These are phyloP conservation scores for Phaeotremella skinneri DNA, from an alignment of 768 basidiomycete genomes.

Conservation along the genomic window DNA sequence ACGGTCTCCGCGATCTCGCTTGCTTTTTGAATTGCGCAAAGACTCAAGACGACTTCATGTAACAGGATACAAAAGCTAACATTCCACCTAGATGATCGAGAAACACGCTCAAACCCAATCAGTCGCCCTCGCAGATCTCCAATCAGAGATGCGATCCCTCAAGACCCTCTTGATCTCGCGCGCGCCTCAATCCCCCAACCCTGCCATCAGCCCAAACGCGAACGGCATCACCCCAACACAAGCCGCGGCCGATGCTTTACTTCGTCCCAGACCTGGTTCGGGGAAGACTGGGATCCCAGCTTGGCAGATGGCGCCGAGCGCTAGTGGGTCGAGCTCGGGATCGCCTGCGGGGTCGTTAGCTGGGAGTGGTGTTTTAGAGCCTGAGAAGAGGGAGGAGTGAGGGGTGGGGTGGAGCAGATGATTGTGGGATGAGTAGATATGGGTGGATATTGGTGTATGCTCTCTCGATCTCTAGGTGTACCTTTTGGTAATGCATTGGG, in stretches of 20 bases:
- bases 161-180: slow-evolving; percentile 82
- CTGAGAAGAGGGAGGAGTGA: slow-evolving; percentile 16
- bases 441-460: too few relatives aligned
- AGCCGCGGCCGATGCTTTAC: slow-evolving; percentile 45
- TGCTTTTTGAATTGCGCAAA: background rate
- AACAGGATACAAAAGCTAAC: background rate
- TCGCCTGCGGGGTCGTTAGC: slow-evolving; percentile 15
- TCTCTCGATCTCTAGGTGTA: too few relatives aligned
- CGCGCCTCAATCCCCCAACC: slow-evolving; percentile 56
- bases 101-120: slow-evolving; percentile 83
- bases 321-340: slow-evolving; percentile 6
- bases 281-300: slow-evolving; percentile 63
- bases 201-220: slow-evolving; percentile 3
- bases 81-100: slow-evolving; percentile 74
- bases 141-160: slow-evolving; percentile 89
- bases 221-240: slow-evolving; percentile 22
- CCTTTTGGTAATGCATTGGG: too few relatives aligned
- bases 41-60: background rate
- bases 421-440: background rate
- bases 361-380: slow-evolving; percentile 13
- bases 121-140: slow-evolving; percentile 78
- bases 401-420: slow-evolving; percentile 9
- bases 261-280: slow-evolving; percentile 28
- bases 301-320: slow-evolving; percentile 67
- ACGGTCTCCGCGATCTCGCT: background rate